Evolutionary conservation across 1,284 basidiomycete species (phyloP), one percentile per base, ranked within the genome.

Genomic region (Mycena citricolor): DNA sequence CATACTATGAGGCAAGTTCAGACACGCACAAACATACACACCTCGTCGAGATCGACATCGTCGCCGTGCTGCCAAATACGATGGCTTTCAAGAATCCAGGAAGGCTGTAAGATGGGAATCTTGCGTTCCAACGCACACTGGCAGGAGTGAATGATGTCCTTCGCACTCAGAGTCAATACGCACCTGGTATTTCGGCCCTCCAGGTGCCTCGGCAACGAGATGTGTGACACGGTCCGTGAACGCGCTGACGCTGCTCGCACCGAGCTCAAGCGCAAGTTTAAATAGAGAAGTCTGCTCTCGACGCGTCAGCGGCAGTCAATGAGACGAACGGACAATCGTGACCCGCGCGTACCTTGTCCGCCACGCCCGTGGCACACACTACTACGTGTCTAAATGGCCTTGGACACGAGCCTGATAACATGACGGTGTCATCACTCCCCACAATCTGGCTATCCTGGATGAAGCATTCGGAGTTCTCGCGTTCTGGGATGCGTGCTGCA

Each of bases 211-310:
- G 1, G 89, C 86, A 33, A 93, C 69, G 26, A 93, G 73, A 64
- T 93, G 89, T 0, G 90, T 92, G 21, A 89, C 85, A 39, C 73
- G 74, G 60, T 89, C 86, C 0, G 87, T 91, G 42, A 93, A 81
- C 43, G 86, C 81, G 16, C 65, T 74, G 8, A 76, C 70, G 32
- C 77, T 71, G 20, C 69, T 66, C 12, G 87, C 90, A 12, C 90
- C 90, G 7, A 92, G 79, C 57, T 88, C 82, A 21, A 79, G 61
- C 2, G 86, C 90, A 57, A 83, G 75, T 47, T 82, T 83, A 57
- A 87, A 86, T 23, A 92, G 49, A 3, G 76, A 71, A 2, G 76
- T 72, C 86, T 87, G 46, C 4, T 22, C 39, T 20, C n/a, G 42
- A 34, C 35, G 12, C 23, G 36, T 42, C 42, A 52, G 39, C 36